Evolutionary conservation across 192 early-diverging fungal genomes (phyloP), one percentile per base, ranked within the genome.

Genomic region (Chytriomyces hyalinus): DNA sequence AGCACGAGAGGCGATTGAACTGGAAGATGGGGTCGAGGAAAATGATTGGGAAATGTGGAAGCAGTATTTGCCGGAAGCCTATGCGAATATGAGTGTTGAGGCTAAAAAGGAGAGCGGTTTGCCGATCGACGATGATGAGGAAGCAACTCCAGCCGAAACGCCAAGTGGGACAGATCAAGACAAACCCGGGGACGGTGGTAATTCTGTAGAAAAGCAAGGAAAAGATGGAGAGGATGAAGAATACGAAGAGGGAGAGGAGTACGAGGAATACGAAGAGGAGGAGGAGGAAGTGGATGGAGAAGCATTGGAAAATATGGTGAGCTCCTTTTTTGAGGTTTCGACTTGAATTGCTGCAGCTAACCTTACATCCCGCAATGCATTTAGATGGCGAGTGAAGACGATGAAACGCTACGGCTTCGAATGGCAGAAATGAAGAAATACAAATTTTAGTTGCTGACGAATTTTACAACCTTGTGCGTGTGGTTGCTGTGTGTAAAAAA

Each of bases 241-340:
- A 13, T 78, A 80, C 70, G 77, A 84, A 44, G 77, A 82, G 26
- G 76, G 83, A 11, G 80, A 85, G 63, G 79, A 83, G n/a, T 61
- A 71, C 59, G 82, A 73, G 63, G 82, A 82, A 20, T 76, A 76
- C 43, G 84, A 81, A 8, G 81, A 83, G 26, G 80, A 77, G 49
- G 76, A 80, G 10, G 76, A 83, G 26, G 79, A 57, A 10, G 36
- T 45, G n/a, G 61, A 22, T 43, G 60, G 61, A 15, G 22, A 22
- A 36, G 53, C 24, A 49, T 68, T 68, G 67, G 26, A 26, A 36
- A 73, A 11, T 24, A 63, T 44, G 71, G 26, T 62, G 53, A 44
- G 53, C 24, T 46, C 11, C 15, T 43, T 15, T 65, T 1, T 6
- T 65, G 36, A 36, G 36, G 36, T 36, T 36, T 36, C 36, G 36